phyloP scores from a whole-genome alignment of 2,329 filamentous ascomycete genomes.

The Phialemonium atrogriseum region DNA sequence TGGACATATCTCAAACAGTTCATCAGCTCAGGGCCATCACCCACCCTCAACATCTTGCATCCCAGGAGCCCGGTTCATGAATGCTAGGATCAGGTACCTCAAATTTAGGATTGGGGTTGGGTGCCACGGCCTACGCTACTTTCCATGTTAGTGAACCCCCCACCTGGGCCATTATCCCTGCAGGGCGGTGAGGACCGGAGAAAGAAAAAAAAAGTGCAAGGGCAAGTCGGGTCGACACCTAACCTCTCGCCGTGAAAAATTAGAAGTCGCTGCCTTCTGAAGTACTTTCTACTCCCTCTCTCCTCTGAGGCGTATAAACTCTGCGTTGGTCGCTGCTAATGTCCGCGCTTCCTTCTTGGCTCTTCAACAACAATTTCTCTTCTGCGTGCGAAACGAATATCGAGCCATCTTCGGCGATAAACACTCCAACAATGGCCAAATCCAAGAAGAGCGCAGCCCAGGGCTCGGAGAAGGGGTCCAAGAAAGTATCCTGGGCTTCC shows the following conservation, averaged over 20 bases:
- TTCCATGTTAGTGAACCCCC: no score
- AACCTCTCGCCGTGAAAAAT: background rate
- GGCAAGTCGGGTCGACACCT: no score
- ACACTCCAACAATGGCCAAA: conserved; percentile 2
- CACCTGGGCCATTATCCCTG: no score
- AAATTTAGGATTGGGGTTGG: no score
- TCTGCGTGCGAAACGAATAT: background rate
- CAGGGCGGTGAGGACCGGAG: background rate
- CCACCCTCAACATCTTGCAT: no score
- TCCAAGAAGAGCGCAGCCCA: conserved; percentile 1
- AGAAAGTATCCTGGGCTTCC: conserved; percentile 10
- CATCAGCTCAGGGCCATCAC: no score
- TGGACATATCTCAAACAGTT: no score
- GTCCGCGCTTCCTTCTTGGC: conserved; percentile 12
- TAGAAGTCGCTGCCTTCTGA: no score
- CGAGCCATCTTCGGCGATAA: background rate
- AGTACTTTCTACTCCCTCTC: no score
- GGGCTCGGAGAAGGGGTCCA: conserved; percentile 8
- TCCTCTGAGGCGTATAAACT: background rate
- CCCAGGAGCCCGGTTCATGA: no score
- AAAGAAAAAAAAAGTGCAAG: conserved; percentile 4
- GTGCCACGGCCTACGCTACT: no score
- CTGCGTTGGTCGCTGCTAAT: conserved; percentile 2
- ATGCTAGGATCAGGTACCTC: no score
- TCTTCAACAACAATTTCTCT: conserved; percentile 11